Base-by-base conservation (phyloP, 179 eudicot species). In the Actinidia arguta region DNA sequence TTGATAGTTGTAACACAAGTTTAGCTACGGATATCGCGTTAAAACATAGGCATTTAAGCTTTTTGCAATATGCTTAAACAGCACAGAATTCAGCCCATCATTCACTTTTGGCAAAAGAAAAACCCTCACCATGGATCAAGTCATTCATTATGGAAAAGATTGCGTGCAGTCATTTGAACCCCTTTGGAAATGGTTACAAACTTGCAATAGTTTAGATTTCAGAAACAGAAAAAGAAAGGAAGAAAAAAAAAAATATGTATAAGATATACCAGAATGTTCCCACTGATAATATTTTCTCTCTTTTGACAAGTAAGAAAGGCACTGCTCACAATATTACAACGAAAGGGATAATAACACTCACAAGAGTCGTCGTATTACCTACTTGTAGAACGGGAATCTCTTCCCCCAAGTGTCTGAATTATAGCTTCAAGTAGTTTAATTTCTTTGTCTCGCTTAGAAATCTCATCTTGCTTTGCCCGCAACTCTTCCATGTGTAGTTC, bases 371-470 rank as follows among this genome's bases (percentile, higher is more conserved):
- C n/a, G 46, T 14, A 36, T 78, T 59, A 78, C 36, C 78, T 69
- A 27, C 50, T 69, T 18, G 64, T 46, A 31, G 81, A 79, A 83
- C 62, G 76, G 54, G 91, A 85, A 27, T 85, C 86, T 85, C 85
- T 93, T 12, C 98, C 95, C 3, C 99, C 97, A 9, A 96, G 98
- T 36, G 99, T 96, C 89, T 91, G 94, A 80, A 96, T 93, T 75
- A 96, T 93, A 84, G 99, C 96, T 91, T 95, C 98, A 68, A 96
- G 85, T 55, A 95, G 90, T 81, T 96, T 95, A 24, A 96, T 96
- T 81, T 96, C 98, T 11, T 80, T 83, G 63, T 96, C 99, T 71
- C 98, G 91, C 90, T 92, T 95, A 63, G 74, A 79, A 78, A 96
- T 96, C 89, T 94, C 98, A 25, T 91, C 96, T 85, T 96, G 99